These are phyloP conservation scores for Bipolaris gigantea DNA, from an alignment of 2,329 filamentous ascomycete genomes.

Conservation along the genomic window DNA sequence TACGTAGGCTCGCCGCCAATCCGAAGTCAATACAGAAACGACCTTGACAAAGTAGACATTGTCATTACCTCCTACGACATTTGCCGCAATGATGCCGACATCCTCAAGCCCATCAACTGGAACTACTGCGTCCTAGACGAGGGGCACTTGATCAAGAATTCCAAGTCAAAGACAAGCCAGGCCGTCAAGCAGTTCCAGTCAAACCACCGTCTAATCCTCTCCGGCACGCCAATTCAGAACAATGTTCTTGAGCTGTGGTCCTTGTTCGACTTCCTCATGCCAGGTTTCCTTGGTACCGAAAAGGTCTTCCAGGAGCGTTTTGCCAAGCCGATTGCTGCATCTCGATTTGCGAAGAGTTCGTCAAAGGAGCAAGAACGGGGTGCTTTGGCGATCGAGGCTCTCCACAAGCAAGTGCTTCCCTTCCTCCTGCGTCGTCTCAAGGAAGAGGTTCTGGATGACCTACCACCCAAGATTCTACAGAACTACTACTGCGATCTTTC, in stretches of 20 bases:
- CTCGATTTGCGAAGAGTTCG: slow-evolving; percentile 93
- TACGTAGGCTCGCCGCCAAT: slow-evolving; percentile 90
- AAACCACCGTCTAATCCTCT: slow-evolving; percentile 94
- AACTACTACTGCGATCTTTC: slow-evolving; percentile 99
- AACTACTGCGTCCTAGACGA: slow-evolving; percentile 98
- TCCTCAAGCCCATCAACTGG: slow-evolving; percentile 82
- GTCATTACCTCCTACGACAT: slow-evolving; percentile 99
- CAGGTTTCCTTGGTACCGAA: slow-evolving; percentile 92
- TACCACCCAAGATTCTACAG: slow-evolving; percentile 96
- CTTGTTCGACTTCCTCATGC: slow-evolving; percentile 98
- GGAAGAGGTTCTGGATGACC: slow-evolving; percentile 93
- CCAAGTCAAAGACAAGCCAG: slow-evolving; percentile 91
- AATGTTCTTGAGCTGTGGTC: slow-evolving; percentile 98
- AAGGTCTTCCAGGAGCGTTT: slow-evolving; percentile 97
- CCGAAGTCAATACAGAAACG: slow-evolving; percentile 68
- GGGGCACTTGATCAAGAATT: slow-evolving; percentile 98
- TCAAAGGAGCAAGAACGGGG: slow-evolving; percentile 98
- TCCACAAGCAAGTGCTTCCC: slow-evolving; percentile 96
- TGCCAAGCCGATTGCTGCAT: slow-evolving; percentile 91
- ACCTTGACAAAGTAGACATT: slow-evolving; percentile 79
- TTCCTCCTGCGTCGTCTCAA: slow-evolving; percentile 96
- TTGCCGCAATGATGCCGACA: slow-evolving; percentile 90
- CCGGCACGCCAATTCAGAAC: slow-evolving; percentile 96
- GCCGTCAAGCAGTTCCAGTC: slow-evolving; percentile 88
- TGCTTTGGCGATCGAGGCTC: slow-evolving; percentile 92